A percentile compares a stretch with the other conserved stretches of the same genome.
Evolutionary conservation across 441 rosid genomes (phyloP).

Genomic region (Jatropha multifida): DNA sequence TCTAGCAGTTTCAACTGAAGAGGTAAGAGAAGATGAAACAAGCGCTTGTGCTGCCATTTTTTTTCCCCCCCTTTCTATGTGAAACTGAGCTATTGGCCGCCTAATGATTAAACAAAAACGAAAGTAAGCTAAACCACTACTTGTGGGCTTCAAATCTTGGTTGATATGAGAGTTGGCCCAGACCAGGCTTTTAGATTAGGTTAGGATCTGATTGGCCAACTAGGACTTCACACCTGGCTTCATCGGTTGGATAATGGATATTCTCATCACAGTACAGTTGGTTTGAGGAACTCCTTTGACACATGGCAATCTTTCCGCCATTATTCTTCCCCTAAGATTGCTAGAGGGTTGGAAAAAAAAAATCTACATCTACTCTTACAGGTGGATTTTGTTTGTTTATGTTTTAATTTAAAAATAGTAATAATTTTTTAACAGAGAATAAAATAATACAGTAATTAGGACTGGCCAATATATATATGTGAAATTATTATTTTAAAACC

Average conservation of each 20-base stretch:
- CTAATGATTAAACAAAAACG: background rate
- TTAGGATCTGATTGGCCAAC: constrained; percentile 69
- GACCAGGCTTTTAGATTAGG: constrained; percentile 44
- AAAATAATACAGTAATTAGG: no score
- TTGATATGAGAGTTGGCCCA: constrained; percentile 22
- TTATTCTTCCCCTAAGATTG: background rate
- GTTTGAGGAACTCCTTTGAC: constrained; percentile 14
- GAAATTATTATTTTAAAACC: no score
- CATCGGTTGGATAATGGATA: constrained; percentile 53
- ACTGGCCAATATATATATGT: no score
- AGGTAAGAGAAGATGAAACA: constrained; percentile 74
- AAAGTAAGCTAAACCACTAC: constrained; percentile 20
- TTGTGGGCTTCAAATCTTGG: constrained; percentile 38
- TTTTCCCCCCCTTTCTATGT: background rate
- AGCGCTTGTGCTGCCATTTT: constrained; percentile 87
- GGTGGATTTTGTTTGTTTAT: no score
- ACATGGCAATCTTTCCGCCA: constrained; percentile 39
- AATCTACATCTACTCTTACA: background rate
- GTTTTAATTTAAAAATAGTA: no score
- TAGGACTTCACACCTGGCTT: constrained; percentile 51
- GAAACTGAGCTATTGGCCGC: background rate
- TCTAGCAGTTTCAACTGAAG: constrained; percentile 75
- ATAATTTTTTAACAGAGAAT: no score
- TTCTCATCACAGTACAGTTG: background rate
- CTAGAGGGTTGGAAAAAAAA: background rate